Base-by-base conservation (phyloP, 176 grass and related monocot genomes). In the Echinochloa phyllopogon region DNA sequence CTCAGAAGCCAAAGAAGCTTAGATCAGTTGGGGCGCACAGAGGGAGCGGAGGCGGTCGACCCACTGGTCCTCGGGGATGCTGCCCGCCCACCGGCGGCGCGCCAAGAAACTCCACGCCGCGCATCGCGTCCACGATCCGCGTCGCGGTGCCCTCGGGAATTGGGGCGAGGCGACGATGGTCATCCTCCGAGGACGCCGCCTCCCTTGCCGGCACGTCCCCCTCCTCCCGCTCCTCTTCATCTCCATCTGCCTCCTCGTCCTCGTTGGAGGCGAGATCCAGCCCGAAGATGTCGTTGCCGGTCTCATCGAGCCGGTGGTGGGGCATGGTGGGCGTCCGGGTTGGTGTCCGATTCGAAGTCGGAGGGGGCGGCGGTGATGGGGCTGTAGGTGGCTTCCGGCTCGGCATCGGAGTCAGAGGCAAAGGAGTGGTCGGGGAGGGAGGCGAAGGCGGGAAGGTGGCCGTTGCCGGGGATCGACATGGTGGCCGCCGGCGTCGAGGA, bases 41-140 rank as follows among this genome's bases (percentile, higher is more conserved):
- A 90, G 75, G 38, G 82, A 64, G 61, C 69, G 69, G 43, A 92
- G 93, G 49, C 69, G 89, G 55, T 90, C 85, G 24, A 90, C 4
- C 93, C 93, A 94, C 85, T 94, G 89, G 69, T 87, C 85, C 69
- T 92, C 74, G 24, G 93, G 63, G 53, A 94, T 82, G 81, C 47
- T 72, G 65, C 79, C 81, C 2, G 77, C 92, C 89, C 92, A 94
- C 61, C 14, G 92, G 92, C 33, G 87, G 89, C 66, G 79, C 68
- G n/a, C 84, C 92, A 49, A 61, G 89, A 87, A 94, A 94, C 60
- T 69, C 82, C n/a, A 92, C 87, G 63, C 87, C 87, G 39, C 93
- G 87, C 92, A 94, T 94, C 73, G 85, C 92, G 41, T 89, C 92
- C 48, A 94, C 61, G 77, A 94, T 86, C 77, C 84, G 88, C 73